These are phyloP conservation scores for Pseudogymnoascus sp. DNA, from an alignment of 2,329 filamentous ascomycete genomes.

Conservation along the genomic window DNA sequence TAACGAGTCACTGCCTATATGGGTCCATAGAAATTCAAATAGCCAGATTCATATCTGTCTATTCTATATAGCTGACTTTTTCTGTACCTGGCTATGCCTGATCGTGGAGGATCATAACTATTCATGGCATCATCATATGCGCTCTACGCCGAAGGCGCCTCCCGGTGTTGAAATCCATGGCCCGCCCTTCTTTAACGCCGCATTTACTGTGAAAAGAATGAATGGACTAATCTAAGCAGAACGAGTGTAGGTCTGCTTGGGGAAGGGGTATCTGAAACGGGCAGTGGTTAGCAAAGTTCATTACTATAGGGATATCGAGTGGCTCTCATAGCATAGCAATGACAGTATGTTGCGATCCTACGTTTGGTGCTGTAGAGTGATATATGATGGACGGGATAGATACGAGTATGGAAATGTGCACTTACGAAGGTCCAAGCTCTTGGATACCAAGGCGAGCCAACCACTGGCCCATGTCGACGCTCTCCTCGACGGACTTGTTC, in stretches of 20 bases:
- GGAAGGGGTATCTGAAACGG: conserved; percentile 63
- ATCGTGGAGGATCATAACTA: conserved; percentile 30
- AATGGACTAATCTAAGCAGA: conserved; percentile 28
- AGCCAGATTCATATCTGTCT: not conserved
- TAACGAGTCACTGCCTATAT: not conserved
- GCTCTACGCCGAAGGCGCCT: conserved; percentile 16
- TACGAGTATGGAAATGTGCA: conserved; percentile 25
- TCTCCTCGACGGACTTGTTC: conserved; percentile 68
- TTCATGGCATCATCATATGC: conserved; percentile 11
- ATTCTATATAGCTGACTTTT: conserved; percentile 9
- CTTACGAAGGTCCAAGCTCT: conserved; percentile 92
- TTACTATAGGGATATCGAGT: not conserved
- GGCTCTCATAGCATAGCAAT: not conserved
- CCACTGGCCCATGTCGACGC: conserved; percentile 93
- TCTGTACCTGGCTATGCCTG: conserved; percentile 19
- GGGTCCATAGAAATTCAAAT: not conserved
- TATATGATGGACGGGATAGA: not conserved
- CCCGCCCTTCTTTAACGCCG: conserved; percentile 25
- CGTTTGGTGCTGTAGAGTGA: not conserved
- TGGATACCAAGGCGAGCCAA: conserved; percentile 88
- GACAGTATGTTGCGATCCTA: not conserved
- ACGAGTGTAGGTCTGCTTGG: conserved; percentile 66
- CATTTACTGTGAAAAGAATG: conserved; percentile 32
- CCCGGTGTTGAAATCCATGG: conserved; percentile 50
- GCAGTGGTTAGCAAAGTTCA: conserved; percentile 6